A percentile compares a stretch with the other conserved stretches of the same genome.
Conservation (phyloP, 768 basidiomycete genomes). For the Phanerochaete sordida region DNA sequence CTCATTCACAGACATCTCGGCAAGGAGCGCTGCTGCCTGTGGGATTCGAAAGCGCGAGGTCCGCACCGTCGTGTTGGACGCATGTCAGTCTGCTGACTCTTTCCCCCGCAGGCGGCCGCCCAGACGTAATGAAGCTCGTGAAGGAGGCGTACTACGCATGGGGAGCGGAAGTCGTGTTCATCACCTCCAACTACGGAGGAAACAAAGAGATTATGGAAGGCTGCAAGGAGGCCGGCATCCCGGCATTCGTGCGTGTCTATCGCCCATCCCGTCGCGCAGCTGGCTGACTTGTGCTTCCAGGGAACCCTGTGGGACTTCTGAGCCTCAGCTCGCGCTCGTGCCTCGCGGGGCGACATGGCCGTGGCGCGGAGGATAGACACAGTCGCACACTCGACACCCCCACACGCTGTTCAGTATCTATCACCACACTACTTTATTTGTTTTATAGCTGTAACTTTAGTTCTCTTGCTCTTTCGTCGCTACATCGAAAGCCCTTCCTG, state of each 20-base stretch:
- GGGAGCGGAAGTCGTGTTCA: slow-evolving; percentile 40
- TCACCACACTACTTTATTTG: slow-evolving; percentile 1
- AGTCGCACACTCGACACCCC: not conserved
- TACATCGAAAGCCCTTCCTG: not conserved
- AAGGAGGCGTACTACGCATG: slow-evolving; percentile 33
- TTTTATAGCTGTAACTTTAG: not conserved
- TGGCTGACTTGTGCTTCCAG: slow-evolving; percentile 13
- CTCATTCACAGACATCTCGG: slow-evolving; percentile 36
- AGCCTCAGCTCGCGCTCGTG: not conserved
- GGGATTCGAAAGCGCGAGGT: slow-evolving; percentile 39
- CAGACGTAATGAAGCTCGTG: slow-evolving; percentile 35
- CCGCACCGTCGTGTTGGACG: not conserved
- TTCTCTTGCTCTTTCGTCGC: not conserved
- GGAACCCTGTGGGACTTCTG: slow-evolving; percentile 39
- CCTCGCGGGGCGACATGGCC: not conserved
- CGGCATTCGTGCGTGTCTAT: slow-evolving; percentile 31
- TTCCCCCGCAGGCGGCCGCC: slow-evolving; percentile 29
- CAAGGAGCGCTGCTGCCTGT: slow-evolving; percentile 35
- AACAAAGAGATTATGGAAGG: slow-evolving; percentile 41
- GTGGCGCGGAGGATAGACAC: not conserved
- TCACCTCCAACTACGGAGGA: slow-evolving; percentile 39
- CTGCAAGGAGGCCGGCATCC: slow-evolving; percentile 32
- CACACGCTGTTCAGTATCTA: not conserved
- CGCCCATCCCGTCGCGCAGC: not conserved
- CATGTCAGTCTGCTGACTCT: not conserved